Conservation (phyloP, 2,329 filamentous ascomycete genomes). For the Penicillium freii region DNA sequence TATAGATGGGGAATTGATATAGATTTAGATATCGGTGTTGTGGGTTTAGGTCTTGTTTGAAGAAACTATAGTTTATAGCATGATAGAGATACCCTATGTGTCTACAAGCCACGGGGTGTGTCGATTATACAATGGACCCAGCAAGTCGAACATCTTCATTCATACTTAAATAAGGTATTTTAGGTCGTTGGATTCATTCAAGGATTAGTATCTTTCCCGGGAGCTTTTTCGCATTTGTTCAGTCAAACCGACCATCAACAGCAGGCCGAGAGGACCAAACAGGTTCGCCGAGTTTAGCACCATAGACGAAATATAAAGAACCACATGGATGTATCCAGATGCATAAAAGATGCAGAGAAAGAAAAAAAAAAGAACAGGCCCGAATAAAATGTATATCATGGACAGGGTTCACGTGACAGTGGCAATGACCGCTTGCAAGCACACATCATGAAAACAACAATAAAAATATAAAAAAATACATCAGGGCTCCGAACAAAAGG, state of each 20-base stretch:
- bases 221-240: constrained; percentile 6
- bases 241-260: neutral
- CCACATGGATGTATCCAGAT: neutral
- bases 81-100: neutral
- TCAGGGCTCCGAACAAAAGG: constrained; percentile 23
- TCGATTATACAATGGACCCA: neutral
- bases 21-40: neutral
- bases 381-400: constrained; percentile 16
- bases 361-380: constrained; percentile 1
- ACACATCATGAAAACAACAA: constrained; percentile 25
- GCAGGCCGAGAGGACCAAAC: neutral
- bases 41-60: neutral
- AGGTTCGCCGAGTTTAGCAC: neutral
- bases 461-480: constrained; percentile 20
- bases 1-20: neutral
- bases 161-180: constrained; percentile 8
- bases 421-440: constrained; percentile 31
- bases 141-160: constrained; percentile 4
- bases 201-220: constrained; percentile 24
- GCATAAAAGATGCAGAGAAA: constrained; percentile 2
- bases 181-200: constrained; percentile 22
- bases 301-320: neutral
- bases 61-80: neutral
- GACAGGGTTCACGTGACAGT: constrained; percentile 24
- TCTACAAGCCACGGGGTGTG: neutral